Conservation (phyloP, 306 rosid genomes). For the Medicago ruthenica region DNA sequence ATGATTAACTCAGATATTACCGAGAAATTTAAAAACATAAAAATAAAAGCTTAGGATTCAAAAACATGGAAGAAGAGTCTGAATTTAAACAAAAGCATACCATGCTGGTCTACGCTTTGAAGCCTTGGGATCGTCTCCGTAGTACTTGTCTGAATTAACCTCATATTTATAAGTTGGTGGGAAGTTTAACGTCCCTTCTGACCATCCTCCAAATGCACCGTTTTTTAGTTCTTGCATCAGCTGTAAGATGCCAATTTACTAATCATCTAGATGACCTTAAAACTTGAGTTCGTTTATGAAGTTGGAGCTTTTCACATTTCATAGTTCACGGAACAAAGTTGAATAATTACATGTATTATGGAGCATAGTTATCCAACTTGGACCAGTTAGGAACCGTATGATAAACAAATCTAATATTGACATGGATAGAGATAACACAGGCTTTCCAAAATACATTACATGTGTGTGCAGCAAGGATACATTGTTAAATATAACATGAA, state of each 20-base stretch:
- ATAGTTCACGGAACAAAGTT: conserved; percentile 5
- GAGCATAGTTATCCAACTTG: conserved; percentile 17
- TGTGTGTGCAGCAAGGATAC: too few relatives aligned
- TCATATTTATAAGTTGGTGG: conserved; percentile 95
- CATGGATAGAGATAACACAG: too few relatives aligned
- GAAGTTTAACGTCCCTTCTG: conserved; percentile 80
- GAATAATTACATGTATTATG: neutral
- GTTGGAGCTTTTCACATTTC: neutral
- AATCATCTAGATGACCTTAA: conserved; percentile 20
- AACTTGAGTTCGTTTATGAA: neutral
- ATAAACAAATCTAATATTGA: neutral
- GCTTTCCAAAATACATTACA: too few relatives aligned
- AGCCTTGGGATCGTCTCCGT: conserved; percentile 77
- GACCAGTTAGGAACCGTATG: conserved; percentile 13
- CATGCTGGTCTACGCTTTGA: conserved; percentile 91
- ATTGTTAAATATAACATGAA: too few relatives aligned
- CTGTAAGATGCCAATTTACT: conserved; percentile 58
- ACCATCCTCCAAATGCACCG: conserved; percentile 89
- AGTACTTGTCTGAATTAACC: conserved; percentile 76
- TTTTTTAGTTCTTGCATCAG: conserved; percentile 63
- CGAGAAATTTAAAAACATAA: conserved; percentile 3
- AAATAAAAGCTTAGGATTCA: conserved; percentile 15
- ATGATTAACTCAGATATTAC: neutral
- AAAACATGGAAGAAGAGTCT: conserved; percentile 34
- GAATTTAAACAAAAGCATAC: conserved; percentile 56